Evolutionary conservation across 331 rosid species (phyloP).

Genomic region (Malus hybrid): DNA sequence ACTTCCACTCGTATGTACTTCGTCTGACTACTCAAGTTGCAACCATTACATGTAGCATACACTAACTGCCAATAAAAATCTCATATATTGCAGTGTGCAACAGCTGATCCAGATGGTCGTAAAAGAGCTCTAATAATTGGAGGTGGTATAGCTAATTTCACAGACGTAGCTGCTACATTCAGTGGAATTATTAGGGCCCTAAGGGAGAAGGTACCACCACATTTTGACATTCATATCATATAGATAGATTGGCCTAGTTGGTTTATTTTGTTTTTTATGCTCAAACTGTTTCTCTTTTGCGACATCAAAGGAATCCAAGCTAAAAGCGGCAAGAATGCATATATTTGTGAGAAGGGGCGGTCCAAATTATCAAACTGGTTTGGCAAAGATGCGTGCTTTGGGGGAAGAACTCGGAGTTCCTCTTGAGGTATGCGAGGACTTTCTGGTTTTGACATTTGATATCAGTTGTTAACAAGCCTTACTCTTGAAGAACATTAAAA

Average conservation of each 20-base stretch:
- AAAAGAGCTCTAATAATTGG: constrained; percentile 87
- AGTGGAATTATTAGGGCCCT: constrained; percentile 73
- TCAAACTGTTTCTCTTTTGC: background rate
- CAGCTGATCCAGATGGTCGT: constrained; percentile 74
- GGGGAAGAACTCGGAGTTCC: constrained; percentile 79
- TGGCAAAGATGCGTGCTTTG: constrained; percentile 62
- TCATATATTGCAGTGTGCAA: constrained; percentile 62
- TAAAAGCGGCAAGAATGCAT: constrained; percentile 75
- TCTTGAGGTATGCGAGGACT: constrained; percentile 30
- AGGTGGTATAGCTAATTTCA: constrained; percentile 89
- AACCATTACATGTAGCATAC: background rate
- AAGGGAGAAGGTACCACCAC: constrained; percentile 50
- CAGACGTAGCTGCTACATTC: constrained; percentile 83
- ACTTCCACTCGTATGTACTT: background rate
- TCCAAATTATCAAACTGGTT: constrained; percentile 79
- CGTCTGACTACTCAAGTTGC: background rate
- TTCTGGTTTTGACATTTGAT: background rate
- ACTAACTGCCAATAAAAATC: background rate
- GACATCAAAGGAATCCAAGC: constrained; percentile 66
- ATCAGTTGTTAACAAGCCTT: background rate
- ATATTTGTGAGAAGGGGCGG: constrained; percentile 82
- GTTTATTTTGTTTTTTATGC: background rate
- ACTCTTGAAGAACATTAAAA: background rate
- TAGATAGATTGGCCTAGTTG: background rate
- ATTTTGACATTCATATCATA: background rate